Percentiles rank a stretch among this genome's conserved stretches.
These are phyloP conservation scores for Panicum hallii DNA, from an alignment of 202 grass and related monocot genomes.

Conservation along the genomic window DNA sequence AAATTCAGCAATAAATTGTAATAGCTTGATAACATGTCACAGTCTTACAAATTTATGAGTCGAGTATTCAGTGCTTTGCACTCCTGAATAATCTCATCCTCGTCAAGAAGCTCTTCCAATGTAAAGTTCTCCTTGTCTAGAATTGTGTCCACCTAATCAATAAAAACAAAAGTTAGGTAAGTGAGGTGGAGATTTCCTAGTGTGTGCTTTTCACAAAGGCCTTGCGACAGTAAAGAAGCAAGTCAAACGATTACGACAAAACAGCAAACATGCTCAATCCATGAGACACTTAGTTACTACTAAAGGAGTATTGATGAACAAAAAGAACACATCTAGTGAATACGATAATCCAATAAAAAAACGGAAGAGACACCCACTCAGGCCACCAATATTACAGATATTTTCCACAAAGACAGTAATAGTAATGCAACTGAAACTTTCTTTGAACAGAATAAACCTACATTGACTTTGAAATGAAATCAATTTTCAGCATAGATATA, in stretches of 20 bases:
- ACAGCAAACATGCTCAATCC: constrained; percentile 15
- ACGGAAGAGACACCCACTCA: no score
- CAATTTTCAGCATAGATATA: not conserved
- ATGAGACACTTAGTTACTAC: not conserved
- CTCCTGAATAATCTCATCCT: constrained; percentile 90
- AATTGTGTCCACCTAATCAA: constrained; percentile 76
- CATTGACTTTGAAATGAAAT: not conserved
- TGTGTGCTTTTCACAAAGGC: not conserved
- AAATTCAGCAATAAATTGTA: not conserved
- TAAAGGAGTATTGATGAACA: not conserved
- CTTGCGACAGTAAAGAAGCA: not conserved
- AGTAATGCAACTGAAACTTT: not conserved
- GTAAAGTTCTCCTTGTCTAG: constrained; percentile 86
- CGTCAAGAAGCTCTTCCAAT: constrained; percentile 83
- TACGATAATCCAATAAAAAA: no score
- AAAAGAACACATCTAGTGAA: not conserved
- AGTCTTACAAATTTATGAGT: constrained; percentile 79
- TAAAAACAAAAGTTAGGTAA: constrained; percentile 10
- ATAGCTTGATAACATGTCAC: not conserved
- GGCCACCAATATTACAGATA: no score
- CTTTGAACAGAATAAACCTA: not conserved
- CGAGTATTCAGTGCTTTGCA: constrained; percentile 84
- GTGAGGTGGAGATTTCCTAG: not conserved
- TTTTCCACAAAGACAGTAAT: no score
- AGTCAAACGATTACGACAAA: not conserved